phyloP scores from a whole-genome alignment of 1,284 basidiomycete genomes.

The Irpex rosettiformis region DNA sequence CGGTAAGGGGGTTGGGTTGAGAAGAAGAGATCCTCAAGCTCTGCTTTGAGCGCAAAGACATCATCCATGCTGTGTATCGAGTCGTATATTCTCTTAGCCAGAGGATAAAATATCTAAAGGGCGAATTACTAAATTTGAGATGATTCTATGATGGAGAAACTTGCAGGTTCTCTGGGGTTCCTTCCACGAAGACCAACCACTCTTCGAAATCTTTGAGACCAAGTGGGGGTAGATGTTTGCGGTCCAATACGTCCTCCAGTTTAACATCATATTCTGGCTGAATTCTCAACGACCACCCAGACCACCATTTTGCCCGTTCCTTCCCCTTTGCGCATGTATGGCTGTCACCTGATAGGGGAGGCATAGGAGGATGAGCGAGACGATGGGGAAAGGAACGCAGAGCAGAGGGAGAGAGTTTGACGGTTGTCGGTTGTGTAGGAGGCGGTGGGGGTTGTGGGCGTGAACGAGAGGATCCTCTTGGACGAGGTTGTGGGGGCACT shows the following conservation, averaged over 20 bases:
- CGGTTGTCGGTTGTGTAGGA: slow-evolving; percentile 42
- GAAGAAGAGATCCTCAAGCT: not conserved
- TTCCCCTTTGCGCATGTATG: slow-evolving; percentile 4
- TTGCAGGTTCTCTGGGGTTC: slow-evolving; percentile 65
- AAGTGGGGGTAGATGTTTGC: slow-evolving; percentile 69
- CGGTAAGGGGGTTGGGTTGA: not conserved
- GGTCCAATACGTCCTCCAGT: slow-evolving; percentile 65
- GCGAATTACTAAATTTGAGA: not conserved
- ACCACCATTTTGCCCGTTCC: slow-evolving; percentile 8
- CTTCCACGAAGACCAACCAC: slow-evolving; percentile 73
- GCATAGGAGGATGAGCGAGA: slow-evolving; percentile 14
- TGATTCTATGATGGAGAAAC: slow-evolving; percentile 19
- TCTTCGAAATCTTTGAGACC: slow-evolving; percentile 80
- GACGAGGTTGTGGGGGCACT: slow-evolving; percentile 3
- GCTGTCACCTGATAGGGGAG: not conserved
- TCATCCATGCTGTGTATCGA: slow-evolving; percentile 58
- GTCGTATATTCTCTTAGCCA: slow-evolving; percentile 68
- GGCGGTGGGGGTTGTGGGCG: not conserved
- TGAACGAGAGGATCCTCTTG: not conserved
- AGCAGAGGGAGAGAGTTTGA: slow-evolving; percentile 39
- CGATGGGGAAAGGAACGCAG: slow-evolving; percentile 50
- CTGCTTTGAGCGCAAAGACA: slow-evolving; percentile 31
- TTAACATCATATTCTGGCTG: slow-evolving; percentile 43
- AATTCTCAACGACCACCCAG: slow-evolving; percentile 28
- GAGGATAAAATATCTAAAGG: slow-evolving; percentile 62